Base-by-base conservation (phyloP, 73 alveolate species). In the Tetrahymena borealis region DNA sequence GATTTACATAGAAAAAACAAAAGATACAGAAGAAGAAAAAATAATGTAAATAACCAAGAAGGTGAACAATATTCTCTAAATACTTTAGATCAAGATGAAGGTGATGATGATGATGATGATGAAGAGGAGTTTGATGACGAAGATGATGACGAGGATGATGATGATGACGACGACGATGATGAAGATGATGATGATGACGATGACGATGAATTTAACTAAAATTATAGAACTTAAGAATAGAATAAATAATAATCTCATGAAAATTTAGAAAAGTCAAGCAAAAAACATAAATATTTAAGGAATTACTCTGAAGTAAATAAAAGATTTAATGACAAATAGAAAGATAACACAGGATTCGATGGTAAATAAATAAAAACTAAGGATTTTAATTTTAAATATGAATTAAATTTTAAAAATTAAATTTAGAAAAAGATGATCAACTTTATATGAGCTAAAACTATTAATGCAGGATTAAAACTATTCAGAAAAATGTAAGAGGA, bases 401-500 rank as follows among this genome's bases (percentile, higher is more conserved):
- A 7, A 42, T 16, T 12, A 5, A 42, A n/a, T 40, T 40, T 7
- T 40, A 4, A 15, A 7, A 7, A 5, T 40, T 40, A 8, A 15
- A 15, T 40, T 40, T n/a, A 60, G 85, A 60, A 60, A 60, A 60
- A 60, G 85, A 60, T 28, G 85, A 60, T 24, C 28, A 60, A 60
- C 85, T 60, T 7, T 60, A 60, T 20, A 60, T 60, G 85, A 60
- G 85, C 16, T 60, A 60, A 60, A 60, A 60, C 37, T 60, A 60
- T 28, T 20, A 60, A 60, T 60, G 85, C 31, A 60, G 85, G 28
- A 92, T 92, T 0, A 37, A 92, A 15, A 78, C 92, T 12, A 92
- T 92, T 8, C 78, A 92, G 38, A 92, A 92, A 78, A 92, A 92
- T 92, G 95, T 92, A 3, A 92, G 90, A 78, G 95, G 92, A n/a